Conservation (phyloP, 352 stramenopile genomes). For the Globisporangium cederbergense region DNA sequence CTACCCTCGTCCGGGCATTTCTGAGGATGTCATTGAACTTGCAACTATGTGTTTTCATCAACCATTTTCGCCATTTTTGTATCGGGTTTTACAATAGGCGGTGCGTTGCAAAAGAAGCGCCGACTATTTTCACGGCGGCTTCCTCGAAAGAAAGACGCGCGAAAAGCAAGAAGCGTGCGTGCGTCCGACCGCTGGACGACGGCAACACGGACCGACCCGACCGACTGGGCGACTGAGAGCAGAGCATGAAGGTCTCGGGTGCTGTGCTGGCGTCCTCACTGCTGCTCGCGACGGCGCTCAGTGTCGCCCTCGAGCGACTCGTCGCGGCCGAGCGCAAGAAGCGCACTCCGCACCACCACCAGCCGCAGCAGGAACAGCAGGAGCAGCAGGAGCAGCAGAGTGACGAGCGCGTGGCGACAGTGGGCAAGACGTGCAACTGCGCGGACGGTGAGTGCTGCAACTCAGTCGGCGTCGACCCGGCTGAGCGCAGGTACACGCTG, state of each 20-base stretch:
- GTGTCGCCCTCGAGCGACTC: conserved; percentile 2
- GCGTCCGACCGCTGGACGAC: not conserved
- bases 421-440: conserved; percentile 44
- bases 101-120: not conserved
- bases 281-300: conserved; percentile 6
- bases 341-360: not conserved
- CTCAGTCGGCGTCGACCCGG: conserved; percentile 34
- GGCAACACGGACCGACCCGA: not conserved
- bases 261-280: conserved; percentile 14
- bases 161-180: not conserved
- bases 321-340: not conserved
- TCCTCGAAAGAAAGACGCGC: conserved; percentile 3
- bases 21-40: not conserved
- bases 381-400: not conserved
- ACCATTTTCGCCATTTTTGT: not conserved
- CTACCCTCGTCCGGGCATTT: not conserved
- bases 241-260: conserved; percentile 11
- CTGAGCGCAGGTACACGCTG: conserved; percentile 69
- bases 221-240: not conserved
- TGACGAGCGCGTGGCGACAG: not conserved
- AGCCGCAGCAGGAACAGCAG: too few relatives aligned
- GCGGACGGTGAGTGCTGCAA: conserved; percentile 77
- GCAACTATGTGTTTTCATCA: not conserved
- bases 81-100: not conserved
- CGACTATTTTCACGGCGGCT: conserved; percentile 6